These are phyloP conservation scores for Fusarium hainanense DNA, from an alignment of 2,329 filamentous ascomycete species.

Conservation along the genomic window DNA sequence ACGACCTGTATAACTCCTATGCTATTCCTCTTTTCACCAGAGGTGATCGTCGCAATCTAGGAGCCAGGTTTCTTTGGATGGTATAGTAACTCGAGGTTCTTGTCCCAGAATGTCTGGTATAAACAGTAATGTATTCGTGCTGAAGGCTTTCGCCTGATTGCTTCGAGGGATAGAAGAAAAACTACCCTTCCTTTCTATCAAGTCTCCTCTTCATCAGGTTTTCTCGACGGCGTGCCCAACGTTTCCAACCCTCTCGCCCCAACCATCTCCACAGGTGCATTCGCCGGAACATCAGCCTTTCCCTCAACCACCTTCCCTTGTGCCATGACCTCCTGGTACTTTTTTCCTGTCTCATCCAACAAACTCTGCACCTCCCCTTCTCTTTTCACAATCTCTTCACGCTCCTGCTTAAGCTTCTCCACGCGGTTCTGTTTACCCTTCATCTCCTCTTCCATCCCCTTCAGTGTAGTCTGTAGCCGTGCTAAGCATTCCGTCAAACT, in stretches of 20 bases:
- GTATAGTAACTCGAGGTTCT: background rate
- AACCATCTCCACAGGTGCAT: slow-evolving; percentile 38
- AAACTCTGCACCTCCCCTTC: slow-evolving; percentile 84
- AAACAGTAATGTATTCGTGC: background rate
- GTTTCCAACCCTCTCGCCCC: slow-evolving; percentile 53
- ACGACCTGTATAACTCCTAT: background rate
- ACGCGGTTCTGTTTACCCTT: slow-evolving; percentile 70
- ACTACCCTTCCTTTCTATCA: background rate
- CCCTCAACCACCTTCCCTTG: slow-evolving; percentile 42
- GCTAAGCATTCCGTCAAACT: slow-evolving; percentile 75
- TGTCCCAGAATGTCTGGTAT: background rate
- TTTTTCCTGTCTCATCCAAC: slow-evolving; percentile 82
- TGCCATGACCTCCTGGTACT: slow-evolving; percentile 61
- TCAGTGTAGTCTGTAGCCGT: slow-evolving; percentile 70
- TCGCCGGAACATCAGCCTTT: slow-evolving; percentile 29
- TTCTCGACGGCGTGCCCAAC: slow-evolving; percentile 47
- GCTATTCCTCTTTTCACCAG: background rate
- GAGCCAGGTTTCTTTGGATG: background rate
- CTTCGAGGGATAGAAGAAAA: background rate
- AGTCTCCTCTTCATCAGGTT: slow-evolving; percentile 39
- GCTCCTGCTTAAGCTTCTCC: slow-evolving; percentile 75
- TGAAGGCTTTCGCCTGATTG: background rate
- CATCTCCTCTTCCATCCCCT: slow-evolving; percentile 71
- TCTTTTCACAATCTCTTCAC: slow-evolving; percentile 72
- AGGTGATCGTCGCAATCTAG: no score